Evolutionary conservation across 176 grass and related monocot species (phyloP).

Genomic region (sorghum (Sorghum bicolor)): DNA sequence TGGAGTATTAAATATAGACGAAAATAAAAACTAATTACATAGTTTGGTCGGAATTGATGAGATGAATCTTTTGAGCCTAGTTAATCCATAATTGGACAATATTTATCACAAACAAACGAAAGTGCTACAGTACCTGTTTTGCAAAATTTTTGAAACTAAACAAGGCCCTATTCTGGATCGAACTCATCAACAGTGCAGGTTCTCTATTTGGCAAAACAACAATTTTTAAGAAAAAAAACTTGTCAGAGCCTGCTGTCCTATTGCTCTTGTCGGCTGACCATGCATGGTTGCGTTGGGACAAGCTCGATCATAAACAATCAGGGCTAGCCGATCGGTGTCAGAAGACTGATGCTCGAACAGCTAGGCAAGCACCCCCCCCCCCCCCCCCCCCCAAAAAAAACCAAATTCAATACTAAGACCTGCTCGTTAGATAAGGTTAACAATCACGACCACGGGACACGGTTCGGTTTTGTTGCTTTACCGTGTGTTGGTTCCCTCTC

Average conservation of each 20-base stretch:
- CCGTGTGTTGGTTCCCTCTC: neutral
- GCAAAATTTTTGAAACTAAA: too few relatives aligned
- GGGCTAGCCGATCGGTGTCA: neutral
- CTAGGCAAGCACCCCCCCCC: neutral
- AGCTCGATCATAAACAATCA: neutral
- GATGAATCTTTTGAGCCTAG: too few relatives aligned
- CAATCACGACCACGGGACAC: neutral
- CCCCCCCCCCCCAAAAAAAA: neutral
- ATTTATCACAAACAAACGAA: too few relatives aligned
- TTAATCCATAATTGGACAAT: too few relatives aligned
- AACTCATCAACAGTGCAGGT: neutral
- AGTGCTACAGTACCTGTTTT: too few relatives aligned
- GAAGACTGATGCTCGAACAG: neutral
- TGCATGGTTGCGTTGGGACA: neutral
- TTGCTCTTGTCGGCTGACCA: neutral
- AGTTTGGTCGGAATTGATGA: too few relatives aligned
- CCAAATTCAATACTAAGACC: neutral
- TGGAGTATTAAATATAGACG: too few relatives aligned
- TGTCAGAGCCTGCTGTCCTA: neutral
- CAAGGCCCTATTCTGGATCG: too few relatives aligned
- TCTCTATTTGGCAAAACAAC: neutral
- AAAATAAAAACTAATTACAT: too few relatives aligned
- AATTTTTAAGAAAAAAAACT: neutral
- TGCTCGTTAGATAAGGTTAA: slow-evolving; percentile 24
- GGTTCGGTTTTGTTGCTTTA: neutral